Evolutionary conservation across 1,284 basidiomycete species (phyloP).

Genomic region (Moesziomyces sp.): DNA sequence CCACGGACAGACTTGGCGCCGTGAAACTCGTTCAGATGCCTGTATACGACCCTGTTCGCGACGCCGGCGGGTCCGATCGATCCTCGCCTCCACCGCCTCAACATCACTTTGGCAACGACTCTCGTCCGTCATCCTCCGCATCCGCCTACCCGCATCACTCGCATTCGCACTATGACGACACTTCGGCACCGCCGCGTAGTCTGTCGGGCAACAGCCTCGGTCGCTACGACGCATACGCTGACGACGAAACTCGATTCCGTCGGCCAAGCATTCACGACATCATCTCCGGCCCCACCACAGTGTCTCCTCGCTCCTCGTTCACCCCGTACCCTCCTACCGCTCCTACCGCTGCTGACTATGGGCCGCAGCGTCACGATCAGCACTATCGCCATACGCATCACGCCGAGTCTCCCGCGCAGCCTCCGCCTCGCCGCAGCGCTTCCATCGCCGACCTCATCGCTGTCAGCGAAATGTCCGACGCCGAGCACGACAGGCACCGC

Average conservation of each 20-base stretch:
- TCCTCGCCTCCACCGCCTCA: slow-evolving; percentile 20
- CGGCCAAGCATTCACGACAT: slow-evolving; percentile 13
- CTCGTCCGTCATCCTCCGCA: slow-evolving; percentile 22
- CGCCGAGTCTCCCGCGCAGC: slow-evolving; percentile 9
- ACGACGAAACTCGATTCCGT: slow-evolving; percentile 5
- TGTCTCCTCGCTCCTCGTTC: slow-evolving; percentile 22
- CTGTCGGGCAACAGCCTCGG: slow-evolving; percentile 17
- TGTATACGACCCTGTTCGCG: slow-evolving; percentile 34
- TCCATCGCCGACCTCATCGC: slow-evolving; percentile 47
- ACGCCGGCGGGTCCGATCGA: slow-evolving; percentile 34
- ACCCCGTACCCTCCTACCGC: slow-evolving; percentile 10
- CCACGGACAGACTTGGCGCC: too few species aligned
- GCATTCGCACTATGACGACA: slow-evolving; percentile 6
- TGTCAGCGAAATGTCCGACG: slow-evolving; percentile 43
- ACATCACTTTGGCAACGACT: slow-evolving; percentile 9
- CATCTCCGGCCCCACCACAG: not conserved
- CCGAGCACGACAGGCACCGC: slow-evolving; percentile 29
- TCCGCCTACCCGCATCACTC: slow-evolving; percentile 10
- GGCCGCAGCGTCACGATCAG: slow-evolving; percentile 17
- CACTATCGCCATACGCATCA: slow-evolving; percentile 24
- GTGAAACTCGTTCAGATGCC: slow-evolving; percentile 7
- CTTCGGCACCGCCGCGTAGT: slow-evolving; percentile 5
- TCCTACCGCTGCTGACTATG: slow-evolving; percentile 11
- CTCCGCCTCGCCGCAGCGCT: slow-evolving; percentile 24
- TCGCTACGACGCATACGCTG: slow-evolving; percentile 12